Base-by-base conservation (phyloP, 225 moss, liverwort and hornwort genomes). In the Rhytidiadelphus loreus region DNA sequence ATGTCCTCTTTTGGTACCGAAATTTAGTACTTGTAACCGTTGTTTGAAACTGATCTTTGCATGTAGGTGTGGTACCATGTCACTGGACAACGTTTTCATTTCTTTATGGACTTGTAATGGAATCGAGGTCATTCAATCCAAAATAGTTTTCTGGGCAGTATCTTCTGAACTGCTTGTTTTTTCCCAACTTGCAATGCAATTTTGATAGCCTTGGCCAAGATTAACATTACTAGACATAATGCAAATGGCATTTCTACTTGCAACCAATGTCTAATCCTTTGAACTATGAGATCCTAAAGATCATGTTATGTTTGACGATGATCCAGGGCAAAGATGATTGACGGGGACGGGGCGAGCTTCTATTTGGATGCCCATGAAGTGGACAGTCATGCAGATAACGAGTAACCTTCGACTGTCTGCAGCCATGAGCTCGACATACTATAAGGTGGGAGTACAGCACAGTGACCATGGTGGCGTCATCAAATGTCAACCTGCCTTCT, bases 341-440 rank as follows among this genome's bases (percentile, higher is more conserved):
- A 95, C 59, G 92, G 93, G 30, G 92, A 94, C 77, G 95, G 93
- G 56, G 92, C 87, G 41, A 94, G 90, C 87, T 94, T 92, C 88
- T 94, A 94, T 77, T 92, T 95, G 93, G 95, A 95, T 68, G 89
- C 94, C 37, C 93, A 91, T 41, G 92, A 94, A 85, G 95, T 91
- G 21, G 94, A 94, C 78, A 94, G 95, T 70, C 92, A 94, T 82
- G 92, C 92, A 80, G 95, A 95, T 48, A 92, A 95, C 48, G 95
- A 92, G 86, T 95, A 70, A 84, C 28, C 80, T 72, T 33, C 70
- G 44, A 33, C 63, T 71, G 61, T 66, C 71, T 73, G 48, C 79
- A 62, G 86, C 75, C 83, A 57, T 87, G 61, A 65, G 87, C 79
- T 85, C 53, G 57, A 16, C 72, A 33, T n/a, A 24, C 28, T 39